Evolutionary conservation across 495 filamentous ascomycete species (phyloP).

Genomic region (Lasiosphaeriaceae sp.): DNA sequence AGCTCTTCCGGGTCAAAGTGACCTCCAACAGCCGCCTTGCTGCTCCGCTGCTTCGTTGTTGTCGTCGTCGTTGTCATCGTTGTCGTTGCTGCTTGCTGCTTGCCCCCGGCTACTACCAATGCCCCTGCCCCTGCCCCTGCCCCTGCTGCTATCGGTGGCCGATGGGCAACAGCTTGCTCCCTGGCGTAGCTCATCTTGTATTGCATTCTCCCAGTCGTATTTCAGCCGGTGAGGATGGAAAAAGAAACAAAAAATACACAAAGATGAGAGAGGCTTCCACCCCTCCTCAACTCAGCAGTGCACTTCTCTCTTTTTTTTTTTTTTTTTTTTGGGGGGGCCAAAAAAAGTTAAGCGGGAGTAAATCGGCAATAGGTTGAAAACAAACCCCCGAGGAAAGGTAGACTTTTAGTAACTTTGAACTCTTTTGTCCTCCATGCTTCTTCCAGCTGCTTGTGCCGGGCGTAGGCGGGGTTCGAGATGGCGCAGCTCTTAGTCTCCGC

Average conservation of each 20-base stretch:
- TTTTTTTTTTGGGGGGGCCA: too few relatives aligned
- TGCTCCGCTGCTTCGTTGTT: constrained; percentile 4
- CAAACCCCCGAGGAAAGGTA: too few relatives aligned
- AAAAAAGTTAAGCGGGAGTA: too few relatives aligned
- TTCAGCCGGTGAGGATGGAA: neutral
- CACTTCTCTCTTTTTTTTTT: too few relatives aligned
- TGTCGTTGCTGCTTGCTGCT: neutral
- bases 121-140: too few relatives aligned
- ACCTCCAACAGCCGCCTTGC: constrained; percentile 19
- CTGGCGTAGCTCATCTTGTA: constrained; percentile 19
- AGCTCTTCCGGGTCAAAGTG: constrained; percentile 51
- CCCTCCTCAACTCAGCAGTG: too few relatives aligned
- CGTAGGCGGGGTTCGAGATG: neutral
- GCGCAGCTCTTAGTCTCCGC: neutral
- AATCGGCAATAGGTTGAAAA: too few relatives aligned
- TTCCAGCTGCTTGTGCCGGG: neutral
- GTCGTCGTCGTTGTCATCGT: neutral
- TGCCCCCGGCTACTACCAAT: too few relatives aligned
- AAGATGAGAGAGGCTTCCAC: neutral
- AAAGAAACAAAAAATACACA: neutral
- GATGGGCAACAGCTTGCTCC: constrained; percentile 11
- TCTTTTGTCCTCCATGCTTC: neutral
- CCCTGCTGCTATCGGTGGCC: neutral
- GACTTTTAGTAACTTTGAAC: too few relatives aligned
- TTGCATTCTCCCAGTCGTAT: constrained; percentile 12